These are phyloP conservation scores for Cytospora schulzeri DNA, from an alignment of 2,329 filamentous ascomycete species.

Conservation along the genomic window DNA sequence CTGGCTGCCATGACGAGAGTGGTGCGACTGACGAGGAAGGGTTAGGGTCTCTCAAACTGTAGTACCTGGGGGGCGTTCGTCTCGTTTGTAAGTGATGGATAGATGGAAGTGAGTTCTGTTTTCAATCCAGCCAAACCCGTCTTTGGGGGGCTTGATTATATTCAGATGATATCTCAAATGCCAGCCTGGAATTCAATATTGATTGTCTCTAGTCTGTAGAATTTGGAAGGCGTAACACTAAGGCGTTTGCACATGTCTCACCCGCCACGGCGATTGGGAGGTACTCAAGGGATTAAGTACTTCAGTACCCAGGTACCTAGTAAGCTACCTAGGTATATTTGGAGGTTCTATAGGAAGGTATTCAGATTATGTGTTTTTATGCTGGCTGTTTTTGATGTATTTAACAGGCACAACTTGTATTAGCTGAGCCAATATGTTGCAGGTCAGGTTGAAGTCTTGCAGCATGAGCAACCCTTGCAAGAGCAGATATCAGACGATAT, in stretches of 20 bases:
- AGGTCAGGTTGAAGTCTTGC: too few relatives aligned
- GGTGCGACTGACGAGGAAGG: background rate
- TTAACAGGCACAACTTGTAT: too few relatives aligned
- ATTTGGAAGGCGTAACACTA: background rate
- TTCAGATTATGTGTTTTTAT: too few relatives aligned
- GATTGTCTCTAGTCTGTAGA: background rate
- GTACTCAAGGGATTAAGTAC: too few relatives aligned
- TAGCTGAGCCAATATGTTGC: too few relatives aligned
- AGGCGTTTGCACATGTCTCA: background rate
- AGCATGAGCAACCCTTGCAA: too few relatives aligned
- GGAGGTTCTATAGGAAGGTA: too few relatives aligned
- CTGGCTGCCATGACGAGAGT: conserved; percentile 5
- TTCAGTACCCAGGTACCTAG: background rate
- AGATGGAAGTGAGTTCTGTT: background rate
- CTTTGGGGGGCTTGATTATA: background rate
- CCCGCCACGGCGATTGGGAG: too few relatives aligned
- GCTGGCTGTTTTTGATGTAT: too few relatives aligned
- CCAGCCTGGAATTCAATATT: background rate
- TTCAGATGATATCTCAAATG: background rate
- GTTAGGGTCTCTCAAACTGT: conserved; percentile 2
- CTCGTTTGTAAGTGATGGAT: conserved; percentile 12
- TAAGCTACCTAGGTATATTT: background rate
- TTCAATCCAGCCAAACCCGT: too few relatives aligned
- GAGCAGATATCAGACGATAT: too few relatives aligned
- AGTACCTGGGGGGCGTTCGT: background rate